Base-by-base conservation (phyloP, 768 basidiomycete species). In the Leccinellum albellum region DNA sequence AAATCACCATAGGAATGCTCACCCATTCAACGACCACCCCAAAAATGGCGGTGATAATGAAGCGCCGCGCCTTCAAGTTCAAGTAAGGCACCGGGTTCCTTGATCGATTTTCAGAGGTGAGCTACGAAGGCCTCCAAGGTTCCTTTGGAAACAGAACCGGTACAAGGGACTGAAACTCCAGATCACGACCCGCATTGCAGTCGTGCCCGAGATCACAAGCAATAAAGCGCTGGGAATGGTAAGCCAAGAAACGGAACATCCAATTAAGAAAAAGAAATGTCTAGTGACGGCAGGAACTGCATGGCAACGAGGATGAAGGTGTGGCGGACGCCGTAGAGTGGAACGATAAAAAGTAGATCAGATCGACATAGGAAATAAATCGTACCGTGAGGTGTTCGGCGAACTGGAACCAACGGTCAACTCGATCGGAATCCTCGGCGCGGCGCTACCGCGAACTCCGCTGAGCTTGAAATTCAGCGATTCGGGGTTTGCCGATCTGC, bases 1-100 rank as follows among this genome's bases (percentile, higher is more conserved):
- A 64, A 66, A 69, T 68, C 67, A 61, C 55, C 56, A 50, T 50
- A 57, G 65, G 67, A 69, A 68, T 64, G 46, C 67, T 64, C 46
- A 60, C 67, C 59, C 53, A 51, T 48, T 48, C 50, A 54, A 32
- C 32, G 15, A 29, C 31, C 47, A 20, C 53, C 32, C n/a, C 53
- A 17, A 54, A 55, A 58, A 53, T 29, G 53, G 58, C 55, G 58
- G 60, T 24, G 53, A 51, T 40, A 51, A 56, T 56, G 58, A 57
- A 58, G 44, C 51, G 35, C 64, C 66, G 54, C 37, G 52, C 32
- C n/a, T 61, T 57, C 54, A 48, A 51, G 26, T 61, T 57, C 54
- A 48, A 51, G 26, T 55, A 61, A 69, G 65, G 67, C 65, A 68
- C 67, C 51, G 52, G 8, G 60, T 68, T 68, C 67, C 67, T 58